Evolutionary conservation across 2,329 filamentous ascomycete species (phyloP).

Genomic region (Blastomyces silverae): DNA sequence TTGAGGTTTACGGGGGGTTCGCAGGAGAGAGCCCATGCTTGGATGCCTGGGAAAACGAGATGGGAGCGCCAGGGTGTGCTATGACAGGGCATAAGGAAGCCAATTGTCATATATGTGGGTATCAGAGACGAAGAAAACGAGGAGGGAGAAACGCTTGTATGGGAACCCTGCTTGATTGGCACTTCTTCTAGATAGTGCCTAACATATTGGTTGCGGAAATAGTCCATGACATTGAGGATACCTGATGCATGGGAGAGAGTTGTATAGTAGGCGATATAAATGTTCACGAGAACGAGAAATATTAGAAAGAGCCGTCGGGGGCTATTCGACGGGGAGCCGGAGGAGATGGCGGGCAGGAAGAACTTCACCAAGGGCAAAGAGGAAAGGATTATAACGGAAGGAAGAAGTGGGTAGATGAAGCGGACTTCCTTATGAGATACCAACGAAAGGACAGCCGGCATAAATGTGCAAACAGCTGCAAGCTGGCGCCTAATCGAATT

Average conservation of each 20-base stretch:
- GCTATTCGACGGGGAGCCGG: constrained; percentile 30
- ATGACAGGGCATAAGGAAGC: constrained; percentile 93
- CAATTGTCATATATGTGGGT: constrained; percentile 47
- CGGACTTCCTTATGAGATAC: constrained; percentile 96
- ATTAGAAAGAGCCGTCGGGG: constrained; percentile 51
- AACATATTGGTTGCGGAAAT: constrained; percentile 69
- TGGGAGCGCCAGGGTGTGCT: constrained; percentile 91
- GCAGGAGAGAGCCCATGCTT: constrained; percentile 80
- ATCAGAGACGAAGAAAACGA: constrained; percentile 18
- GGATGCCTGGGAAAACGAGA: constrained; percentile 65
- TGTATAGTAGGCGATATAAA: constrained; percentile 65
- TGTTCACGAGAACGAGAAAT: constrained; percentile 57
- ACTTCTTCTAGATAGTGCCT: constrained; percentile 28
- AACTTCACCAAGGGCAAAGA: constrained; percentile 61
- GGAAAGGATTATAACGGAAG: constrained; percentile 73
- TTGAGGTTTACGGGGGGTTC: constrained; percentile 73
- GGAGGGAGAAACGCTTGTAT: constrained; percentile 11
- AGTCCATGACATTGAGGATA: constrained; percentile 64
- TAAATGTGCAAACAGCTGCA: constrained; percentile 53
- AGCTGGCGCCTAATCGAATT: constrained; percentile 48
- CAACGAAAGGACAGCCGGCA: constrained; percentile 59
- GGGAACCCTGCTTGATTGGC: constrained; percentile 2
- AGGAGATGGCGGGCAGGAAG: constrained; percentile 48
- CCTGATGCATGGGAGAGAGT: constrained; percentile 74
- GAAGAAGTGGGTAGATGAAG: constrained; percentile 89